These are phyloP conservation scores for Neurospora discreta DNA, from an alignment of 495 filamentous ascomycete species.

Conservation along the genomic window DNA sequence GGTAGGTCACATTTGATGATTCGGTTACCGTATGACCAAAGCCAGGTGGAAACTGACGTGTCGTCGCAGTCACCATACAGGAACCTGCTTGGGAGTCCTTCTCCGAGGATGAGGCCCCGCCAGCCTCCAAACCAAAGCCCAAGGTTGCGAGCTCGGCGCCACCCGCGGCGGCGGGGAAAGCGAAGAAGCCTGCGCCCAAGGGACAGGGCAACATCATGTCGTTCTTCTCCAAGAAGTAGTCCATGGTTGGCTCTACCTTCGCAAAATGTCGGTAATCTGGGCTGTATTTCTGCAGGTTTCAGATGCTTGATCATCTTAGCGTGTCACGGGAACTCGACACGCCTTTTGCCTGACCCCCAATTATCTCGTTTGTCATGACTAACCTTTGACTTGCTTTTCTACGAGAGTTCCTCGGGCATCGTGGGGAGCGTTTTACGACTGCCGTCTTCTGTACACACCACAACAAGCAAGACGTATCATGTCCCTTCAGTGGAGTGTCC, in stretches of 20 bases:
- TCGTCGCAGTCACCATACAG: constrained; percentile 67
- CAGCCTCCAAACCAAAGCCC: constrained; percentile 44
- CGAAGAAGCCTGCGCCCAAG: constrained; percentile 51
- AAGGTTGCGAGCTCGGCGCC: constrained; percentile 23
- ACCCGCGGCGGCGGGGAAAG: constrained; percentile 23
- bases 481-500: neutral
- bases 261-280: neutral
- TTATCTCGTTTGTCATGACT: neutral
- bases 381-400: neutral
- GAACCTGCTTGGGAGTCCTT: constrained; percentile 91
- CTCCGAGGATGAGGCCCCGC: constrained; percentile 70
- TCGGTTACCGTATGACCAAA: neutral
- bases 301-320: neutral
- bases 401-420: neutral
- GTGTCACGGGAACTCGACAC: neutral
- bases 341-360: neutral
- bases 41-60: constrained; percentile 4
- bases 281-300: too few relatives aligned
- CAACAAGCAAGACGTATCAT: neutral
- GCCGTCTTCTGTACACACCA: neutral
- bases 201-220: constrained; percentile 84
- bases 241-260: neutral
- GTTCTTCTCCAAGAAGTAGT: constrained; percentile 77
- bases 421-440: neutral
- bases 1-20: constrained; percentile 40